Evolutionary conservation across 768 basidiomycete genomes (phyloP).

Genomic region (Leucosporidium scottii): DNA sequence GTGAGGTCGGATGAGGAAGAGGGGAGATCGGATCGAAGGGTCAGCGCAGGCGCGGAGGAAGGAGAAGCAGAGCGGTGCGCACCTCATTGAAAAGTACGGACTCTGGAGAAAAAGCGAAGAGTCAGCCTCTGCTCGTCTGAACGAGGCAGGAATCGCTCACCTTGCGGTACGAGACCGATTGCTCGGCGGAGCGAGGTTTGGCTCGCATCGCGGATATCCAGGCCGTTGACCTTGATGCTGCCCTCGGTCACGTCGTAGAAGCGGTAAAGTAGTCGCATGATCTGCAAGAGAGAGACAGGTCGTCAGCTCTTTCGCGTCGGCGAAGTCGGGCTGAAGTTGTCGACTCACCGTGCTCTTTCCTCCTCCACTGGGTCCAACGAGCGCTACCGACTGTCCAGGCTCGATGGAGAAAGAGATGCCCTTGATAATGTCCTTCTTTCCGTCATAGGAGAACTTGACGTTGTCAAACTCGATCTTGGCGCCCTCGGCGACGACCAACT

Average conservation of each 20-base stretch:
- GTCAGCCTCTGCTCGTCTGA: background rate
- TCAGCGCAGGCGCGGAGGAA: background rate
- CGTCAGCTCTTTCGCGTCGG: too few species aligned
- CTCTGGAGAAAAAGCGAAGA: background rate
- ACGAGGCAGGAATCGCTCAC: slow-evolving; percentile 42
- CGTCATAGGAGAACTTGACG: slow-evolving; percentile 71
- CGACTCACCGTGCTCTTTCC: slow-evolving; percentile 62
- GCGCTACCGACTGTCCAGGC: slow-evolving; percentile 76
- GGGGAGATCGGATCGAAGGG: background rate
- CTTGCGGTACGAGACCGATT: slow-evolving; percentile 88
- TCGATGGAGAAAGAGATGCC: slow-evolving; percentile 81
- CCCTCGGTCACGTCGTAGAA: slow-evolving; percentile 84
- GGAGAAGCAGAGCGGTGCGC: too few species aligned
- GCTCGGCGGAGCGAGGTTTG: slow-evolving; percentile 68
- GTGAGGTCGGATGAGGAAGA: background rate
- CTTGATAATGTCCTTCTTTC: slow-evolving; percentile 52
- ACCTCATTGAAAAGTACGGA: slow-evolving; percentile 34
- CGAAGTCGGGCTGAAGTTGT: background rate
- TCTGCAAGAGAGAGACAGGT: background rate
- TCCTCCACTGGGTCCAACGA: slow-evolving; percentile 75
- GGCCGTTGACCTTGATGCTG: slow-evolving; percentile 52
- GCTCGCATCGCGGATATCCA: slow-evolving; percentile 80
- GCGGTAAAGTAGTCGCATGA: slow-evolving; percentile 65
- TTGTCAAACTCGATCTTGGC: slow-evolving; percentile 87
- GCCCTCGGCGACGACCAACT: slow-evolving; percentile 54